Evolutionary conservation across 2,329 filamentous ascomycete species (phyloP).

Genomic region (Mollisiaceae sp.): DNA sequence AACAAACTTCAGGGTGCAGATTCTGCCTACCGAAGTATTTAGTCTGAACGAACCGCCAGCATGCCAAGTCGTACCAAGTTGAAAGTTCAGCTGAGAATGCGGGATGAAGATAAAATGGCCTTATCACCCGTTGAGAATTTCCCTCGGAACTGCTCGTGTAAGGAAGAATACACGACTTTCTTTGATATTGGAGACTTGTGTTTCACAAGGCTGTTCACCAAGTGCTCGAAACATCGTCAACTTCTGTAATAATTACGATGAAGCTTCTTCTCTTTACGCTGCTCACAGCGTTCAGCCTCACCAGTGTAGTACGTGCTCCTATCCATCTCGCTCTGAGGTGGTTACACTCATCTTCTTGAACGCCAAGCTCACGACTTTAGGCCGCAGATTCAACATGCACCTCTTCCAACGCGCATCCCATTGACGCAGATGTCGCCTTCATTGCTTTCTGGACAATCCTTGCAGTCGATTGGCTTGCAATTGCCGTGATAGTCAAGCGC

Average conservation of each 20-base stretch:
- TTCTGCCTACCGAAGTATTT: not conserved
- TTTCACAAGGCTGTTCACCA: not conserved
- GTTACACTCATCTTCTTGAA: not conserved
- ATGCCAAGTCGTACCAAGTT: not conserved
- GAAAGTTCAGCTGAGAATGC: not conserved
- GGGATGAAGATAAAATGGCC: not conserved
- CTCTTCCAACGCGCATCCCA: not conserved
- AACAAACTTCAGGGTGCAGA: not conserved
- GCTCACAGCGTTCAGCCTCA: not conserved
- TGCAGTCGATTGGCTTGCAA: not conserved
- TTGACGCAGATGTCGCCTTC: conserved; percentile 7
- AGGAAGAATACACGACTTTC: not conserved
- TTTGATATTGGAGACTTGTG: not conserved
- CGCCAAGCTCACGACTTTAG: not conserved
- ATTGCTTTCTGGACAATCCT: not conserved
- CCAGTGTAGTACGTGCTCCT: not conserved
- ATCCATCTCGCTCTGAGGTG: not conserved
- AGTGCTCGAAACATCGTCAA: not conserved
- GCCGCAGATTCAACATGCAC: conserved; percentile 3
- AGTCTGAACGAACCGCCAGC: not conserved
- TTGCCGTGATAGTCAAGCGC: conserved; percentile 1
- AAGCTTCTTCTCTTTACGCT: not conserved
- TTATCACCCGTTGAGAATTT: not conserved
- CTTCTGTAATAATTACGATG: not conserved
- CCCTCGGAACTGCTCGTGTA: not conserved